These are phyloP conservation scores for Xerocomellus intermedius DNA, from an alignment of 768 basidiomycete species.

Conservation along the genomic window DNA sequence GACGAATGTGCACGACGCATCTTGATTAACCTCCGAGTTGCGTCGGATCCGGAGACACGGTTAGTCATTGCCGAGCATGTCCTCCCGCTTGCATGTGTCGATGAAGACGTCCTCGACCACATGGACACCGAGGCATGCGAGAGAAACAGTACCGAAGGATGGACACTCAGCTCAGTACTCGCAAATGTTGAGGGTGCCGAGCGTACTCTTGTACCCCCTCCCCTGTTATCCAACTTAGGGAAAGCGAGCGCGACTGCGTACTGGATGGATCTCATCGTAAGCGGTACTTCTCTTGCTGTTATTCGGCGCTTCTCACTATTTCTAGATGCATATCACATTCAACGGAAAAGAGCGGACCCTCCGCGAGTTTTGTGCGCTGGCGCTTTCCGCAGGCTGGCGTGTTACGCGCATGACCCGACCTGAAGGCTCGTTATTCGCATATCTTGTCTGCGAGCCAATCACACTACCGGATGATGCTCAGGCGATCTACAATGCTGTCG, in stretches of 20 bases:
- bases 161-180: constrained; percentile 31
- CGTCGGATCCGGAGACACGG: constrained; percentile 43
- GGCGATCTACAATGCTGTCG: constrained; percentile 20
- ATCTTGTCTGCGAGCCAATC: constrained; percentile 66
- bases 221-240: constrained; percentile 71
- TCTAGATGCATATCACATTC: constrained; percentile 67
- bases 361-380: constrained; percentile 55
- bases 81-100: constrained; percentile 67
- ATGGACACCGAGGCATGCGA: constrained; percentile 4
- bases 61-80: constrained; percentile 73
- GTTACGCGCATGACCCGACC: constrained; percentile 53
- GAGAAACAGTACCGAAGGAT: constrained; percentile 15
- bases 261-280: constrained; percentile 67
- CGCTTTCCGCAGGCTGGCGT: constrained; percentile 60
- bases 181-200: constrained; percentile 52
- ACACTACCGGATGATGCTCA: constrained; percentile 43
- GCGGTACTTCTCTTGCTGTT: constrained; percentile 3
- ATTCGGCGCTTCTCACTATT: not conserved
- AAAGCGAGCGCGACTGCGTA: constrained; percentile 66
- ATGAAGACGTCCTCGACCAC: constrained; percentile 31
- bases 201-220: constrained; percentile 52
- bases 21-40: constrained; percentile 43
- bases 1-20: constrained; percentile 52
- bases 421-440: constrained; percentile 65
- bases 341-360: constrained; percentile 71